Percentiles rank a stretch among this genome's conserved stretches.
Evolutionary conservation across 176 grass and related monocot genomes (phyloP).

Genomic region (Oryza meyeriana): DNA sequence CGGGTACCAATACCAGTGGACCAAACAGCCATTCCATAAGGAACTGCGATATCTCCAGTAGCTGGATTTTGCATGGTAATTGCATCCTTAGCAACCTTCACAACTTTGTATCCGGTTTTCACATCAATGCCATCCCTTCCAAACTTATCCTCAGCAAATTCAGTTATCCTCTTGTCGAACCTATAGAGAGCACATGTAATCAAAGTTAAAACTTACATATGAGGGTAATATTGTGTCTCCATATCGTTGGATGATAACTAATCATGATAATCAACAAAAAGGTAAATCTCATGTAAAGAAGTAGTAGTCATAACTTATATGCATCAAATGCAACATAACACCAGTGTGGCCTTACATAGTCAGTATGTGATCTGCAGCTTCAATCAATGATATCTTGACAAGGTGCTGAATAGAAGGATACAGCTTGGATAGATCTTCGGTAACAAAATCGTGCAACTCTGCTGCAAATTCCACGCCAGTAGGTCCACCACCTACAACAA

Average conservation of each 20-base stretch:
- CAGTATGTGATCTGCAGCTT: conserved; percentile 91
- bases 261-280: neutral
- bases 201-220: neutral
- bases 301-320: conserved; percentile 11
- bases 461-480: conserved; percentile 95
- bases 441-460: conserved; percentile 88
- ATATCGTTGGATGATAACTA: neutral
- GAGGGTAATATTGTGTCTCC: neutral
- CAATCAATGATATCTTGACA: conserved; percentile 84
- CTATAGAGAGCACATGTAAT: conserved; percentile 33
- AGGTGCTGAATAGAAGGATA: conserved; percentile 80
- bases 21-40: conserved; percentile 98
- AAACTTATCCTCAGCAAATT: conserved; percentile 93
- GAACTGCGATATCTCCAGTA: conserved; percentile 56
- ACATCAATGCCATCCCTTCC: conserved; percentile 90
- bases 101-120: conserved; percentile 92
- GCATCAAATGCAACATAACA: neutral
- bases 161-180: conserved; percentile 95
- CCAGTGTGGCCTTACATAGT: conserved; percentile 60
- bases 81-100: conserved; percentile 71
- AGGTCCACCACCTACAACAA: conserved; percentile 92
- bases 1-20: conserved; percentile 90
- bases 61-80: conserved; percentile 78
- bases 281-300: neutral
- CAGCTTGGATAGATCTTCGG: conserved; percentile 82